Evolutionary conservation across 2,329 filamentous ascomycete genomes (phyloP), one percentile per base, ranked within the genome.

Genomic region (Tolypocladium capitatum): DNA sequence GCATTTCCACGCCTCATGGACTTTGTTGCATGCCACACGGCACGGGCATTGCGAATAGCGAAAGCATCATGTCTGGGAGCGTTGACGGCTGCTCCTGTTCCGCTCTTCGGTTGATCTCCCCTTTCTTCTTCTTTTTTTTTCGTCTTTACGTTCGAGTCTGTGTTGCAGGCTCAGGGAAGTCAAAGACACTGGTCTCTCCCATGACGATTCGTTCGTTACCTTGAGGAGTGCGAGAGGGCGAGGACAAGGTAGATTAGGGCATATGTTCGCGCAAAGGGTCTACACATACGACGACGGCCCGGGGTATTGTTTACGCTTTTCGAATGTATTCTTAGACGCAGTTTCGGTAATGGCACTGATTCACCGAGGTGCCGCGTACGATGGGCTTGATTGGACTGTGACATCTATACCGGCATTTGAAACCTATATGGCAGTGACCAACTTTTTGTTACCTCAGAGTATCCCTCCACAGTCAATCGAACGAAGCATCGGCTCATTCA

Each of bases 121-220:
- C n/a, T 28, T 11, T 30, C 24, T 49, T 34, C 34, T 49, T 38
- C 18, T 28, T 21, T 1, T 44, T 24, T 24, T 27, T 11, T 43
- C 49, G 44, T 47, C 52, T 50, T 52, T 51, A 49, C 51, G 46
- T 47, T 47, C n/a, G 32, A 14, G 28, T 20, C n/a, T 35, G 43
- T 45, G 43, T 35, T 34, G 28, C 13, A 35, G 35, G 43, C 38
- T 8, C 10, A 45, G 32, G 43, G 20, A 18, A n/a, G 27, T 20
- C 32, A 45, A 33, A 21, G 16, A n/a, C 31, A 35, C 21, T 28
- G 24, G 14, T 24, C 38, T 41, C n/a, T n/a, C 10, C 38, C 9
- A 6, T 11, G 24, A 42, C 24, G 24, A n/a, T 16, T 42, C 24
- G n/a, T 24, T 24, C 3, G 24, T 13, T 30, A 9, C 10, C 24